Base-by-base conservation (phyloP, 208 protist genomes). In the Leishmania braziliensis region DNA sequence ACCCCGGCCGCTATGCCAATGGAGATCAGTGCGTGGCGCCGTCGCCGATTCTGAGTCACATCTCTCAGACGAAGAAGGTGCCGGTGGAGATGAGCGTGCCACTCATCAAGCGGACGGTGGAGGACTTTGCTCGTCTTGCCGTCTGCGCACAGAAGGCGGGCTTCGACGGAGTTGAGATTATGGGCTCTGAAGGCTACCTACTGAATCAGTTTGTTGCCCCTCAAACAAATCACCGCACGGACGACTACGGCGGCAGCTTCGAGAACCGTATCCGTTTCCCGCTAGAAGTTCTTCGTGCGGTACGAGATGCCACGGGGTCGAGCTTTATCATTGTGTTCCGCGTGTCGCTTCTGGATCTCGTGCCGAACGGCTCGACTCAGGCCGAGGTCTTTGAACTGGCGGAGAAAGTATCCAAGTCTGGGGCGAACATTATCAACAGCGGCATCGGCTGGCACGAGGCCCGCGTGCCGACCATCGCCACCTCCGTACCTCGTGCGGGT, bases 121-220 rank as follows among this genome's bases (percentile, higher is more conserved):
- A 91, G 1, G 91, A 98, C 80, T 98, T 96, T 75, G 83, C 81
- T 51, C 84, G 86, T 23, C 97, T 96, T 74, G 97, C 96, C 2
- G 71, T 58, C 56, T 88, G 98, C 5, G 98, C 98, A n/a, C 84
- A 97, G 78, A 92, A 89, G 66, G 98, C 96, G 0, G 97, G 97
- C 12, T 99, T 98, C 75, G 98, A 99, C 86, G 98, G 97, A 4
- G 91, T 99, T 5, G 98, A 99, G 84, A 93, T 99, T 70, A 95
- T 98, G 75, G 94, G 96, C 26, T 95, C 91, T 62, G 96, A 99
- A 78, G 97, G 98, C 29, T 96, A 95, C 48, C 84, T 99, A 48
- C 87, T 99, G 80, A 97, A 99, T 83, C 93, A 98, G 82, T 99
- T 99, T 68, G 77, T 98, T 36, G 96, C 91, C 6, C 39, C 79